Conservation (phyloP, 139 green algal species). For the Chlorella sp. region DNA sequence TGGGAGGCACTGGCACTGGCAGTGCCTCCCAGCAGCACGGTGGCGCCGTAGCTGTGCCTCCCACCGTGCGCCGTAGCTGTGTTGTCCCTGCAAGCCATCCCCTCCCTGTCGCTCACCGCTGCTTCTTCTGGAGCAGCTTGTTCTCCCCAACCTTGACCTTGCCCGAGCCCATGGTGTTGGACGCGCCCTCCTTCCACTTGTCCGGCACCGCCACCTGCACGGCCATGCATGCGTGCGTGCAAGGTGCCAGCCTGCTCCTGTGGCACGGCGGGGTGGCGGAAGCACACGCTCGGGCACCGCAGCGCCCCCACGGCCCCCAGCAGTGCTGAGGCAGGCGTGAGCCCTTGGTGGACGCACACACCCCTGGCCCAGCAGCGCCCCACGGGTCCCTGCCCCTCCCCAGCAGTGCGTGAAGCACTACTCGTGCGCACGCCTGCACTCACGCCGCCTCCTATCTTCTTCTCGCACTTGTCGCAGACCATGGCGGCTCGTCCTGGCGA, state of each 20-base stretch:
- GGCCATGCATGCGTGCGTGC: neutral
- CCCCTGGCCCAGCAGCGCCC: no score
- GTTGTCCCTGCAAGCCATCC: neutral
- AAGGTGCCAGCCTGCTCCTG: neutral
- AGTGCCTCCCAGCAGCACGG: no score
- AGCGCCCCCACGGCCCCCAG: no score
- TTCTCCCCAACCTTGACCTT: conserved; percentile 62
- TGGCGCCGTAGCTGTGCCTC: no score
- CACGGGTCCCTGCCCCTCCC: neutral
- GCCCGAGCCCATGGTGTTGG: conserved; percentile 35
- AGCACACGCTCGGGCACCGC: no score
- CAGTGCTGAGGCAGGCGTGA: no score
- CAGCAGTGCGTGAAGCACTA: neutral
- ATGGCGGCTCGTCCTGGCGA: neutral
- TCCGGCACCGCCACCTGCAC: conserved; percentile 42
- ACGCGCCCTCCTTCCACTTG: conserved; percentile 45
- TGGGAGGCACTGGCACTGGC: no score
- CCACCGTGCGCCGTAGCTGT: no score
- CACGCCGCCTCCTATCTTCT: neutral
- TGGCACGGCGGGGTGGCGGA: no score
- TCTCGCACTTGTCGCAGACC: conserved; percentile 1
- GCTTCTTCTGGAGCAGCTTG: conserved; percentile 50
- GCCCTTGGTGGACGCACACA: neutral
- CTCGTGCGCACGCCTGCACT: neutral
- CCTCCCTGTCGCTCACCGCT: conserved; percentile 8